A percentile compares a stretch with the other conserved stretches of the same genome.
Conservation (phyloP, 352 stramenopile species). For the Pythium chondricola region DNA sequence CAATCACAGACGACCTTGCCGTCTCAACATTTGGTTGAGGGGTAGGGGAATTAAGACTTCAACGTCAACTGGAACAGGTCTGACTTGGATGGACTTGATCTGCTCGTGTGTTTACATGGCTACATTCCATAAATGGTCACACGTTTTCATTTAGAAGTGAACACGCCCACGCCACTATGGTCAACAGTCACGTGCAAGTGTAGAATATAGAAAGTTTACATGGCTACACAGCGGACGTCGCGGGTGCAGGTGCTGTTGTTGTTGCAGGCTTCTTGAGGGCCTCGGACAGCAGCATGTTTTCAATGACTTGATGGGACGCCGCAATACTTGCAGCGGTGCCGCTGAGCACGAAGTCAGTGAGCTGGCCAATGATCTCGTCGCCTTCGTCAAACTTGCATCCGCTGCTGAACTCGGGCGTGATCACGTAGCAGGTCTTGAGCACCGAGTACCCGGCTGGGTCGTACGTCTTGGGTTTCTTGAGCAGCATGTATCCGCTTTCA, state of each 20-base stretch:
- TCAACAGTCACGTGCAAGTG: too few relatives aligned
- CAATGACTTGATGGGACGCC: conserved; percentile 17
- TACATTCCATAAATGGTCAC: too few relatives aligned
- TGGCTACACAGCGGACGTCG: too few relatives aligned
- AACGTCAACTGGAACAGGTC: too few relatives aligned
- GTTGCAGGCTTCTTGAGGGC: conserved; percentile 9
- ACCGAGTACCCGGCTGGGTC: conserved; percentile 26
- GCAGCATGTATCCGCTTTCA: conserved; percentile 58
- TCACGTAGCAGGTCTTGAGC: conserved; percentile 51
- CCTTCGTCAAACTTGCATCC: conserved; percentile 13
- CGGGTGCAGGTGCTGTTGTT: neutral
- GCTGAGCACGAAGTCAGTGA: conserved; percentile 20
- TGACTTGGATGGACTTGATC: too few relatives aligned
- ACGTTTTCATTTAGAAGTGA: too few relatives aligned
- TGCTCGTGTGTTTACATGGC: too few relatives aligned
- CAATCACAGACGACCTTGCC: neutral
- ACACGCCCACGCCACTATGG: too few relatives aligned
- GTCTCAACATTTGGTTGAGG: neutral
- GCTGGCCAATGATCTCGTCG: conserved; percentile 20
- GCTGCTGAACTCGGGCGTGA: conserved; percentile 36
- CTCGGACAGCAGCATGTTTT: conserved; percentile 22
- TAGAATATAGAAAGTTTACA: too few relatives aligned
- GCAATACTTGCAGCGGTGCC: conserved; percentile 17
- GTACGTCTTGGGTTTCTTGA: conserved; percentile 30
- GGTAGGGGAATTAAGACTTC: too few relatives aligned